Evolutionary conservation across 164 flowering plant species (phyloP), one percentile per base, ranked within the genome.

Genomic region (Houttuynia cordata): DNA sequence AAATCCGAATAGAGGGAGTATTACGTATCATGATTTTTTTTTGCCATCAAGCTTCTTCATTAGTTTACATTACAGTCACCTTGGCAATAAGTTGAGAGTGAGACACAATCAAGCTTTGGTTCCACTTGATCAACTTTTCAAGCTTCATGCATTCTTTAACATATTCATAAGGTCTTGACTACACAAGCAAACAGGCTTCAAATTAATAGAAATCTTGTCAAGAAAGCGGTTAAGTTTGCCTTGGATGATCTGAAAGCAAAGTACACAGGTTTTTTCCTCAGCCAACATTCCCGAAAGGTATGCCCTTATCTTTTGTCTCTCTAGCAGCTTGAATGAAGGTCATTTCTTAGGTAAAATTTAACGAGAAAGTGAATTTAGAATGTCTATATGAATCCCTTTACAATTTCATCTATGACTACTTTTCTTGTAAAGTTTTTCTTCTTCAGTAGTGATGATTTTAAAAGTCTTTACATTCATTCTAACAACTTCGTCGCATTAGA

Each of bases 221-320:
- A 83, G 65, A 83, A 73, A 67, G 87, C 92, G 70, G 64, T 82
- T 51, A 84, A 78, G 73, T 68, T 66, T 63, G 91, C 97, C 4
- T 62, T 93, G 68, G 80, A 78, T 77, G 84, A 88, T 65, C 70
- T 93, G 75, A 93, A 89, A 80, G 81, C 78, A 60, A 86, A 63
- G 49, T 70, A 90, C 73, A 56, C 76, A 13, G 94, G 96, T 57
- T 21, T 67, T 62, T 80, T 93, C 66, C 82, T 86, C 56, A 93
- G 97, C 69, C 67, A 77, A 40, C 87, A 74, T 71, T 86, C 94
- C 60, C 56, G 65, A 19, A 81, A 90, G 99, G 99, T 92, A 71
- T 40, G 19, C 60, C 50, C 25, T 25, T 19, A 15, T 4, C 37
- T 30, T 30, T 24, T 13, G 39, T 15, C 59, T 30, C 40, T 56